Conservation (phyloP, 2,329 filamentous ascomycete genomes). For the Ophiostoma quercus region DNA sequence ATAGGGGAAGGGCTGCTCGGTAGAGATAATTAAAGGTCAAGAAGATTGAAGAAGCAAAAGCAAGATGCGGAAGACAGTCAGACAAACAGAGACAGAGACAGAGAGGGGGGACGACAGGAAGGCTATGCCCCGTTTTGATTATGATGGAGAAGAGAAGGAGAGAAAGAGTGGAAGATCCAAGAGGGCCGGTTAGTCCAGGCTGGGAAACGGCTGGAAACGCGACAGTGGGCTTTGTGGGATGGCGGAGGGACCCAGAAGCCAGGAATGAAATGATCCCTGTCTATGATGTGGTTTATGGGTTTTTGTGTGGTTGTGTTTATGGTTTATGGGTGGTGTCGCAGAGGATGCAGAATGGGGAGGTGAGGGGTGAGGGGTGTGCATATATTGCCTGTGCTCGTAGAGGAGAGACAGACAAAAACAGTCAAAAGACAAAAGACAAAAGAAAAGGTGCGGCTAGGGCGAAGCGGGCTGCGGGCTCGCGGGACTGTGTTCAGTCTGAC, state of each 20-base stretch:
- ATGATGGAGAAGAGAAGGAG: slow-evolving; percentile 16
- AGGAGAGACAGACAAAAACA: not conserved
- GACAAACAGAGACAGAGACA: not conserved
- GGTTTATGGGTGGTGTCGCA: slow-evolving; percentile 8
- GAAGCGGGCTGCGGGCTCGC: slow-evolving; percentile 22
- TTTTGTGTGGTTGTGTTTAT: not conserved
- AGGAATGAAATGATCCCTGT: slow-evolving; percentile 20
- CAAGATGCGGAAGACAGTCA: not conserved
- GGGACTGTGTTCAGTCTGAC: slow-evolving; percentile 14
- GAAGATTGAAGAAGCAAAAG: not conserved
- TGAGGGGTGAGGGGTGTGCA: not conserved
- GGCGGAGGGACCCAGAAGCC: slow-evolving; percentile 15
- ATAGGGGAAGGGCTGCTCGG: not conserved
- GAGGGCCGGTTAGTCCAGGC: slow-evolving; percentile 13
- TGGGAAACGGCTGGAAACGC: slow-evolving; percentile 13
- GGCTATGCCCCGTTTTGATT: slow-evolving; percentile 24
- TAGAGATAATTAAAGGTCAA: not conserved
- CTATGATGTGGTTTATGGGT: slow-evolving; percentile 9
- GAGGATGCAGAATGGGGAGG: slow-evolving; percentile 4
- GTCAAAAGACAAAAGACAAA: not conserved
- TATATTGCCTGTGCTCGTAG: not conserved
- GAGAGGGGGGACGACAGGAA: slow-evolving; percentile 17
- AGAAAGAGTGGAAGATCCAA: not conserved
- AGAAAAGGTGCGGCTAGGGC: slow-evolving; percentile 25
- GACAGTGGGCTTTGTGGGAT: slow-evolving; percentile 12